Base-by-base conservation (phyloP, 2,329 filamentous ascomycete species). In the Cercospora zeina region DNA sequence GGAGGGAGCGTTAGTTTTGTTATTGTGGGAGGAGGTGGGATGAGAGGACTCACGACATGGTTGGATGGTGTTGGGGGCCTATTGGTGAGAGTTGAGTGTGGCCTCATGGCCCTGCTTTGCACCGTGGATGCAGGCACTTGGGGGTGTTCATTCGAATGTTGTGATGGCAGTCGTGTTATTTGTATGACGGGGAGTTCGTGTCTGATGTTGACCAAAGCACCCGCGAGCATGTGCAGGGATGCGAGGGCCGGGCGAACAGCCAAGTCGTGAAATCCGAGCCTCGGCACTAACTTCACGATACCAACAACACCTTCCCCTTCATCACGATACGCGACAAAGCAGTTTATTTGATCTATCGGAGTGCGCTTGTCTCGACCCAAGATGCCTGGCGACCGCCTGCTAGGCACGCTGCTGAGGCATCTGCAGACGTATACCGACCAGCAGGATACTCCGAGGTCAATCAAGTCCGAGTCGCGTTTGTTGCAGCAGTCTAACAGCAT, bases 311-410 rank as follows among this genome's bases (percentile, higher is more conserved):
- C 39, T 24, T n/a, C 21, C 14, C 7, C 19, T 13, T 14, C 30
- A 53, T 53, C 31, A 34, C 14, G 13, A 24, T 53, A 34, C 49
- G 49, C 49, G 49, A 53, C 31, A 49, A 21, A 49, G 27, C 42
- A 34, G n/a, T 34, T 16, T 5, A 34, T 11, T 51, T 21, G n/a
- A 34, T 16, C 14, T 19, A 7, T 24, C 54, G 19, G 16, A 27
- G 24, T 27, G 3, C 7, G 13, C 6, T 5, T 39, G 21, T 24
- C 16, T 33, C 1, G 19, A 27, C 14, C 51, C 61, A 65, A 24
- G 11, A 90, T 90, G 88, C 82, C 87, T 66, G 81, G 85, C 68
- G 87, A 90, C 74, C 82, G 83, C 66, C 81, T 90, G 58, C 81
- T 91, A 62, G 86, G 85, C 66, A 86, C 85, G 47, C 83, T 90